Percentiles rank a stretch among this genome's conserved stretches.
Conservation (phyloP, 805 yeast genomes). For the Lachancea quebecensis region DNA sequence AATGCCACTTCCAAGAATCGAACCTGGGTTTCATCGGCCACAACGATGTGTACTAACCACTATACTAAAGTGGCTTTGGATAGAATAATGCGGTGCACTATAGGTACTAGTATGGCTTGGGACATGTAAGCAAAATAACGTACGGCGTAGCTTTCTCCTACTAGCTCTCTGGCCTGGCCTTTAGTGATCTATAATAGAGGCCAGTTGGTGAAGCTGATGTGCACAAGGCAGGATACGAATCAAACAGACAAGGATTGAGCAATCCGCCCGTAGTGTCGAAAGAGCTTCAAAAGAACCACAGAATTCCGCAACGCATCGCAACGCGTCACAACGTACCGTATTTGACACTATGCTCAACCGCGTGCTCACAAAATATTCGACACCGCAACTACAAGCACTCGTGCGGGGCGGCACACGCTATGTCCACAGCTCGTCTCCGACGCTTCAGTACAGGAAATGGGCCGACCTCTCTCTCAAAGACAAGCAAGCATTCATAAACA, state of each 20-base stretch:
- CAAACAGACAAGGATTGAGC: no score
- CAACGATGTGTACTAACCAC: slow-evolving; percentile 70
- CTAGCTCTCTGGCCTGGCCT: no score
- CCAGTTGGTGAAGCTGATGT: not conserved
- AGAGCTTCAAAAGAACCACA: no score
- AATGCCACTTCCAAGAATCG: slow-evolving; percentile 67
- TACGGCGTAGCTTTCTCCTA: no score
- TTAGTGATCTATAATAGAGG: no score
- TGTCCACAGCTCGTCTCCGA: not conserved
- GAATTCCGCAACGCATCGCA: no score
- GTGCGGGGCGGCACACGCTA: not conserved
- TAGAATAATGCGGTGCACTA: not conserved
- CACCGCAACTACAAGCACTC: not conserved
- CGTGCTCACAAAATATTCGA: not conserved
- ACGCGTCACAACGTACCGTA: no score
- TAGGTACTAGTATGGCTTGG: no score
- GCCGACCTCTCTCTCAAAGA: slow-evolving; percentile 20
- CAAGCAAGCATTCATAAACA: slow-evolving; percentile 26
- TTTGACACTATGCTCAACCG: not conserved
- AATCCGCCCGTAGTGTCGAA: no score
- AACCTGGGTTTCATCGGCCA: slow-evolving; percentile 71
- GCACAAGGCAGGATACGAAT: not conserved
- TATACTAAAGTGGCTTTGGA: slow-evolving; percentile 40
- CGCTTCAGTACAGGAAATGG: slow-evolving; percentile 27
- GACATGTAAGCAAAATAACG: no score